Evolutionary conservation across 371 early-diverging fungal genomes (phyloP), one percentile per base, ranked within the genome.

Genomic region (Mortierella sp.): DNA sequence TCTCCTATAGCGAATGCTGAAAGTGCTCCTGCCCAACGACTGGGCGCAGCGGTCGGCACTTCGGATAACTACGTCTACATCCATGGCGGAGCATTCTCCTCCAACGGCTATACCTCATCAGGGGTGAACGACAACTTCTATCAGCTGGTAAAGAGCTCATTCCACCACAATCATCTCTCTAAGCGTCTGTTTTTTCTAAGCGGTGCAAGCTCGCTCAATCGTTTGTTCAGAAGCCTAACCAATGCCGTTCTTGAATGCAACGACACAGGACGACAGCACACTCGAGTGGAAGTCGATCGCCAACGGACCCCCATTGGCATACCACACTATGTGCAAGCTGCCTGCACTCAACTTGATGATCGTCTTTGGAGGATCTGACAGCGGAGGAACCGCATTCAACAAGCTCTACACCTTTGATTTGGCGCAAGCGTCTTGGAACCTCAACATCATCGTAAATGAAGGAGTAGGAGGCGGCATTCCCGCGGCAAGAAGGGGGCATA

Each of bases 291-390:
- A 61, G 26, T 73, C 81, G n/a, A 73, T 85, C 13, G 86, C 86
- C 43, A 76, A 76, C 55, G 86, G 86, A 43, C 82, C 86, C 8
- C 28, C 86, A 0, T 71, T 85, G 55, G 77, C 77, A 82, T 85
- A 78, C 43, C 86, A 85, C 46, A 81, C 86, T 3, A 81, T 85
- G 86, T 85, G 86, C 69, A 78, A 67, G 34, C 74, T 85, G 28
- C 11, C 86, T 8, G 86, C 82, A 24, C 69, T 81, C 50, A 81
- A 85, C 51, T 54, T 6, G 31, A 81, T 85, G 86, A 69, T 71
- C 16, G 34, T 77, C 76, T 85, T 85, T 76, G 86, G 86, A n/a
- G 86, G 86, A 40, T 76, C 55, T 24, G 81, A 78, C 71, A 64
- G 69, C 43, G 2, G 44, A 51, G 69, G 31, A 43, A 54, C 2